These are phyloP conservation scores for Papiliotrema terrestris DNA, from an alignment of 1,284 basidiomycete species.

Conservation along the genomic window DNA sequence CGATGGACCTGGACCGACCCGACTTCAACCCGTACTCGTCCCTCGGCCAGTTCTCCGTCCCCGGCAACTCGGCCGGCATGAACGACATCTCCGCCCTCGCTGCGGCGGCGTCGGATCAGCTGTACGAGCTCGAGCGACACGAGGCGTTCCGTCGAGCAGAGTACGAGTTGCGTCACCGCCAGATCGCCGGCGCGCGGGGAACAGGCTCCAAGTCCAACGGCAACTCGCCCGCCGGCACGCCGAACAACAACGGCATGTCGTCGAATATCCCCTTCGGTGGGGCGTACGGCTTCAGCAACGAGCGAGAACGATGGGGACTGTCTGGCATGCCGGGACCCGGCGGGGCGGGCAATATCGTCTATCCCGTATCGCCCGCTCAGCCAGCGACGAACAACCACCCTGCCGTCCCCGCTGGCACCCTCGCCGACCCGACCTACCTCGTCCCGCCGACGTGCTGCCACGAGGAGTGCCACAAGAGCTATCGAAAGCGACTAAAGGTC, in stretches of 20 bases:
- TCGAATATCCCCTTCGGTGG: conserved; percentile 7
- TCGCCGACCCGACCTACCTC: conserved; percentile 50
- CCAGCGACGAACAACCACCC: conserved; percentile 45
- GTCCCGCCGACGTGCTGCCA: conserved; percentile 52
- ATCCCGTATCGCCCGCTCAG: conserved; percentile 46
- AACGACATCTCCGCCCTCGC: conserved; percentile 63
- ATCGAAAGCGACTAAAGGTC: conserved; percentile 51
- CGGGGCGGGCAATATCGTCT: conserved; percentile 41
- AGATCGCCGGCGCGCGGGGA: conserved; percentile 47
- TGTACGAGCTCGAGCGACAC: conserved; percentile 76
- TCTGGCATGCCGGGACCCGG: conserved; percentile 31
- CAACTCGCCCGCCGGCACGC: conserved; percentile 62
- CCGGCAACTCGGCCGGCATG: conserved; percentile 51
- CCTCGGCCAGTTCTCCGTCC: conserved; percentile 24
- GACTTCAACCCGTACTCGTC: conserved; percentile 36
- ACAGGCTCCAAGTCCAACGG: conserved; percentile 53
- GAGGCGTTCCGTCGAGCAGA: conserved; percentile 78
- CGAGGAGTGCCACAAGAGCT: conserved; percentile 53
- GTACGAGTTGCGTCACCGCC: conserved; percentile 69
- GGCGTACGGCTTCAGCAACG: conserved; percentile 38
- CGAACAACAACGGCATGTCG: conserved; percentile 18
- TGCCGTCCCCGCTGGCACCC: conserved; percentile 47
- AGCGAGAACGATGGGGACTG: conserved; percentile 38
- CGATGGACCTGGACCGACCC: conserved; percentile 44
- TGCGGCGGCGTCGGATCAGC: conserved; percentile 76